Percentiles rank a stretch among this genome's conserved stretches.
phyloP scores from a whole-genome alignment of 2,329 filamentous ascomycete species.

The Ophiocordyceps camponoti-saundersi region DNA sequence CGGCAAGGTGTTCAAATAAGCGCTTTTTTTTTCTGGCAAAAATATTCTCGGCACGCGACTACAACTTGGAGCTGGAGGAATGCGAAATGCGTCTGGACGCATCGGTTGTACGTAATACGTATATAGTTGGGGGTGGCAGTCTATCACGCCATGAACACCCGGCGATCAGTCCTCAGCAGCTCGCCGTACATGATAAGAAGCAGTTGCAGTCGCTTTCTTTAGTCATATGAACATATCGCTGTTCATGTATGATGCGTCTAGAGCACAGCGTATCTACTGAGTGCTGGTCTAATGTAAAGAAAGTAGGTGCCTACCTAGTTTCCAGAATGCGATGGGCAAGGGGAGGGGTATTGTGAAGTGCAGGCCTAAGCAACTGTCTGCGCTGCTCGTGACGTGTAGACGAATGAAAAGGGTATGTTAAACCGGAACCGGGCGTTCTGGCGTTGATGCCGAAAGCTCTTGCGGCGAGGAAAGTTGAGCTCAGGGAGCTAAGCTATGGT shows the following conservation, averaged over 20 bases:
- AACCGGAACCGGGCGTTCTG: too few relatives aligned
- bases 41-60: not conserved
- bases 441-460: not conserved
- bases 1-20: conserved; percentile 99
- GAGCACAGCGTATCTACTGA: not conserved
- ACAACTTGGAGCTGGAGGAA: not conserved
- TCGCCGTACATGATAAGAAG: not conserved
- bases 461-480: not conserved
- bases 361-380: too few relatives aligned
- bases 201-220: not conserved
- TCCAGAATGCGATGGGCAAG: too few relatives aligned
- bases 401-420: too few relatives aligned
- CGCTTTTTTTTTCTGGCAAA: conserved; percentile 1
- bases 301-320: too few relatives aligned
- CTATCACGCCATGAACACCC: not conserved
- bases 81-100: not conserved
- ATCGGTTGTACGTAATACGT: not conserved
- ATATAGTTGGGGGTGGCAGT: not conserved
- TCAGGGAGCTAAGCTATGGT: conserved; percentile 6
- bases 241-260: not conserved
- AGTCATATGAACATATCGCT: too few relatives aligned
- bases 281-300: too few relatives aligned
- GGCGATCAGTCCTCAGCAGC: not conserved
- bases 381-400: too few relatives aligned
- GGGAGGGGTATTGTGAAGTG: too few relatives aligned